Evolutionary conservation across 345 rosid genomes (phyloP), one percentile per base, ranked within the genome.

Genomic region (Boechera stricta): DNA sequence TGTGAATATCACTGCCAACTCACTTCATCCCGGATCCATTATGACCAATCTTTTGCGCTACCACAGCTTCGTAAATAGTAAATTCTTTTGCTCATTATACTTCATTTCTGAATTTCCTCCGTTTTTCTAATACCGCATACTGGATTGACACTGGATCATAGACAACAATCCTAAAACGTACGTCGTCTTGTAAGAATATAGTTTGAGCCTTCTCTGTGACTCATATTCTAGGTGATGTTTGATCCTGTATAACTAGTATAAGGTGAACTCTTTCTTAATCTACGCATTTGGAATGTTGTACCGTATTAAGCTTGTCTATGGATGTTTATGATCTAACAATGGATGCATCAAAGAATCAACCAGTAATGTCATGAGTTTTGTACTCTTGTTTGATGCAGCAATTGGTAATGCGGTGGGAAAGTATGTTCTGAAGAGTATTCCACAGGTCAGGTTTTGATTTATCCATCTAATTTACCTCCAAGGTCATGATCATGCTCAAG

Each of bases 1-100:
- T 24, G 84, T 77, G 73, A 78, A 86, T 35, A 81, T 88, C 64
- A 88, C 91, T 31, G 88, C 80, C 9, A 91, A 91, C 84, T 86
- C 97, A 51, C 84, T 91, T 80, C 94, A 91, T 79, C 97, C 95
- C 1, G 95, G 97, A 67, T 44, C 82, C 53, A 87, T 91, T 44
- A 77, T 74, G 73, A 91, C 93, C 69, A 88, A 89, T 77, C 83
- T 89, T 38, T 77, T 87, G 67, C 89, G 88, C 18, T 80, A 87
- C 82, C 84, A 67, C 70, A 78, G 81, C 71, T 11, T 85, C 49
- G 1, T 85, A 31, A 79, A 72, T 16, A 82, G 94, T 87, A 77
- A 82, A 2, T 49, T 60, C 31, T 32, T 47, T 15, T 38, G 0
- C 80, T 64, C 35, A 6, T 53, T 5, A 48, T 49, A 38, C n/a